Evolutionary conservation across 805 yeast species (phyloP), one percentile per base, ranked within the genome.

Genomic region (Naumovozyma dairenensis): DNA sequence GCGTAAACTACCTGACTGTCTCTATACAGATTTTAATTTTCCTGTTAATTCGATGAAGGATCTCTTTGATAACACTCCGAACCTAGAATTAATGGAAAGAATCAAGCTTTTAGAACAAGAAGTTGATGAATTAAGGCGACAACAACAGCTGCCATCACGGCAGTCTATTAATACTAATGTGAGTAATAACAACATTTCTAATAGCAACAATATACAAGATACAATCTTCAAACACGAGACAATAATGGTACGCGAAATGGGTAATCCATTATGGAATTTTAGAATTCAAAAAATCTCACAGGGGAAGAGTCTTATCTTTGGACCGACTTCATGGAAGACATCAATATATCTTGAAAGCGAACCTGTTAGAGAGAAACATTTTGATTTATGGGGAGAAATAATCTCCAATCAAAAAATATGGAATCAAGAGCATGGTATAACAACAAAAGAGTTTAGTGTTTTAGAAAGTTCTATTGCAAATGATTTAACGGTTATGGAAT

Each of bases 251-350:
- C n/a, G n/a, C 10, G 15, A 13, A 5, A 19, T 30, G 9, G 16
- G 16, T 30, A 16, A 16, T 16, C 13, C 27, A 21, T 7, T 20
- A 21, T 20, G 6, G 15, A 30, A 30, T 16, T 9, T 14, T 15
- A 13, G 16, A 7, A 19, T 15, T n/a, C 2, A 28, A 25, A 16
- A 17, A 18, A 4, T n/a, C 21, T 3, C 16, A 22, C 38, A 37
- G 14, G 45, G 39, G 1, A 37, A 33, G 18, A 35, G 29, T 7
- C 33, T 45, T 5, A 36, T 42, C 13, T 53, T 47, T 37, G 61
- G 61, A 1, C 49, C 57, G 8, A 53, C 61, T 1, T 47, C 58
- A 4, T 43, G 52, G 45, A 42, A 49, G 32, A 44, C 51, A 2
- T 31, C 43, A 20, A 32, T 51, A 21, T 34, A 42, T 2, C 32